Percentiles rank a stretch among this genome's conserved stretches.
Evolutionary conservation across 2,329 filamentous ascomycete genomes (phyloP).

Genomic region (Ceratocystis variospora): DNA sequence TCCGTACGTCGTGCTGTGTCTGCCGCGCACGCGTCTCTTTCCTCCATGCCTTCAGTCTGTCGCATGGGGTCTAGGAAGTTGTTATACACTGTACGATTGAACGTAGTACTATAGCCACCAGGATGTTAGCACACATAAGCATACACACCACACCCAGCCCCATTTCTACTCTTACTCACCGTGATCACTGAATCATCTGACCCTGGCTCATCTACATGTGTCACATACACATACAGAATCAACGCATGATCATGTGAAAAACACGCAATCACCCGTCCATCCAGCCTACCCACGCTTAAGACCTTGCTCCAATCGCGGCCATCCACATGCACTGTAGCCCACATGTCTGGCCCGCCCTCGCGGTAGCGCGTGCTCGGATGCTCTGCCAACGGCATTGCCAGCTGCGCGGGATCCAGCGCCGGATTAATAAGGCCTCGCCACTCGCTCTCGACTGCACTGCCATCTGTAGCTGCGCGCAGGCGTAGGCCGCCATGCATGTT

Average conservation of each 20-base stretch:
- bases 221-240: conserved; percentile 70
- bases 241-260: conserved; percentile 69
- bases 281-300: conserved; percentile 79
- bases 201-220: conserved; percentile 50
- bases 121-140: neutral
- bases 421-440: conserved; percentile 84
- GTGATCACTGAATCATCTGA: conserved; percentile 64
- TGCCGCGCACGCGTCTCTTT: too few species aligned
- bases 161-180: conserved; percentile 34
- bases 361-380: conserved; percentile 73
- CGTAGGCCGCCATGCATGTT: conserved; percentile 88
- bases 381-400: conserved; percentile 57
- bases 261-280: conserved; percentile 85
- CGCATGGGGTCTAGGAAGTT: neutral
- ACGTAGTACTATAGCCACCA: conserved; percentile 29
- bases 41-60: too few species aligned
- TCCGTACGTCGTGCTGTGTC: too few species aligned
- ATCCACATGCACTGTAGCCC: conserved; percentile 83
- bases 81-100: conserved; percentile 29
- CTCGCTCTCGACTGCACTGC: conserved; percentile 67
- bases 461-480: conserved; percentile 68
- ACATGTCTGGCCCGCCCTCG: conserved; percentile 62
- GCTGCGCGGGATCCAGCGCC: conserved; percentile 63
- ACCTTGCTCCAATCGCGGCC: conserved; percentile 89
- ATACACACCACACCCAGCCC: neutral